Evolutionary conservation across 768 basidiomycete genomes (phyloP), one percentile per base, ranked within the genome.

Genomic region (Hirschioporus abietinus): DNA sequence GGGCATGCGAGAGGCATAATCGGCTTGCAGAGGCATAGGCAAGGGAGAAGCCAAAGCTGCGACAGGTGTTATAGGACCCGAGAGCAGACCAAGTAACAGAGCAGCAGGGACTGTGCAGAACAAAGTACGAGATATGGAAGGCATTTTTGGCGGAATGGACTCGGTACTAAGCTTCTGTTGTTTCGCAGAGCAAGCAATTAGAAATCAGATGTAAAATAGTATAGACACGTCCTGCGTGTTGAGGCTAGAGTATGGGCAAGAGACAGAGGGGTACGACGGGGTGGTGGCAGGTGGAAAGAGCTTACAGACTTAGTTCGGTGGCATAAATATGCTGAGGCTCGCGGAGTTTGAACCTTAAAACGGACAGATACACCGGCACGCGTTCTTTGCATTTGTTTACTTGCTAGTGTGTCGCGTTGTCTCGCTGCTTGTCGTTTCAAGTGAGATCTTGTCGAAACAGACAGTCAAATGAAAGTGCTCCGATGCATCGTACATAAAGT

Each of bases 61-160:
- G 6, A 69, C 66, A 23, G 73, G 65, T 5, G 68, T 42, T n/a
- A 71, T 34, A n/a, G 68, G 64, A 18, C 70, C 60, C 64, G 77
- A 75, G 68, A 77, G 68, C 18, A 61, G 71, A 60, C 77, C 72
- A 62, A 77, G 72, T 69, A 85, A 75, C 66, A 73, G 76, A 67
- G 79, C 70, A 61, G 79, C 76, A 71, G 82, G 76, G 63, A 82
- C 71, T 66, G 77, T 78, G 72, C 82, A 66, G 68, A 80, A 72
- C 67, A 81, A 66, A 69, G 77, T 74, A 68, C 77, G 80, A 71
- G 74, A 72, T 71, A 79, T 65, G 24, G 75, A 78, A 68, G 76
- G 71, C 78, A 79, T 78, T 61, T 27, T 64, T 65, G 63, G 63
- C 24, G n/a, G 64, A 63, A 10, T 66, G 17, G 58, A 35, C 42